Percentiles rank a stretch among this genome's conserved stretches.
These are phyloP conservation scores for Yarrowia sp. DNA, from an alignment of 805 yeast species.

Conservation along the genomic window DNA sequence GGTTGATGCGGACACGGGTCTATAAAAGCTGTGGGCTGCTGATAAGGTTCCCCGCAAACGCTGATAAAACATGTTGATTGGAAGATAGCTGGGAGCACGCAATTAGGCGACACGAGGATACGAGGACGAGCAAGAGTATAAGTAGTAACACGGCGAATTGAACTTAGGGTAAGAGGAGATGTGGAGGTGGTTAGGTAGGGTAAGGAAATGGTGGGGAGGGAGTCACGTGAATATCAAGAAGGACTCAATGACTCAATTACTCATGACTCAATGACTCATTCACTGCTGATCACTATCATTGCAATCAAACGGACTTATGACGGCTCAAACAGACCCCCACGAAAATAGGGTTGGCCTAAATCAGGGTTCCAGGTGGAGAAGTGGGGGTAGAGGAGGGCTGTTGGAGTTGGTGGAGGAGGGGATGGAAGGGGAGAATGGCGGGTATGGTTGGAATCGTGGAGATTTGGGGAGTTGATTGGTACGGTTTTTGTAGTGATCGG, in stretches of 20 bases:
- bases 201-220: no score
- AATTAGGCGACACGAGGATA: no score
- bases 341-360: neutral
- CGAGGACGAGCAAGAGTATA: no score
- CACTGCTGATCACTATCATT: no score
- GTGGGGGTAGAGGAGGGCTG: neutral
- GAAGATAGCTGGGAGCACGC: slow-evolving; percentile 21
- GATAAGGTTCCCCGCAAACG: slow-evolving; percentile 24
- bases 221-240: no score
- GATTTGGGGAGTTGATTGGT: neutral
- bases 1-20: neutral
- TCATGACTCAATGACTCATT: no score
- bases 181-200: neutral
- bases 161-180: neutral
- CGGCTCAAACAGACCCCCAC: neutral
- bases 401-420: no score
- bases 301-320: no score
- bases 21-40: neutral
- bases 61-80: slow-evolving; percentile 21
- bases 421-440: no score
- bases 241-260: no score
- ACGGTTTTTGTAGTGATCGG: neutral
- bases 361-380: neutral
- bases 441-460: neutral
- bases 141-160: no score